A percentile compares a stretch with the other conserved stretches of the same genome.
phyloP scores from a whole-genome alignment of 1,284 basidiomycete species.

The Microbotryum scabiosae region DNA sequence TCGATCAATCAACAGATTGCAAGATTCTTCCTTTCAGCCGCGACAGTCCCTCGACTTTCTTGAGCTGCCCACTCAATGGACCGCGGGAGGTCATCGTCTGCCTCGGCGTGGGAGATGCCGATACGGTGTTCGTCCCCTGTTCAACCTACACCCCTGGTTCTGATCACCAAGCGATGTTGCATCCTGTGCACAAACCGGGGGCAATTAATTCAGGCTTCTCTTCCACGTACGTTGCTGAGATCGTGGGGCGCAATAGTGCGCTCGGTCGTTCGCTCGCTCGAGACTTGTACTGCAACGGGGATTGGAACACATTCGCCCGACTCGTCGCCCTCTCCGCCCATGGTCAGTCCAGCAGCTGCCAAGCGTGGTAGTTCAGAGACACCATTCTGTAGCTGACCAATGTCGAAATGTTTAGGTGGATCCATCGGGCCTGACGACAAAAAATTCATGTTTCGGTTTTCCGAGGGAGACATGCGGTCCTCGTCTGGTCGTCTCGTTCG shows the following conservation, averaged over 20 bases:
- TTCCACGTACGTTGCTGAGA: slow-evolving; percentile 9
- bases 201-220: neutral
- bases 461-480: slow-evolving; percentile 62
- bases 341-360: slow-evolving; percentile 72
- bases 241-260: slow-evolving; percentile 52
- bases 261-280: slow-evolving; percentile 71
- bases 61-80: slow-evolving; percentile 61
- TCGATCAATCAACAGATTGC: slow-evolving; percentile 48
- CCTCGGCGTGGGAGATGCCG: slow-evolving; percentile 11
- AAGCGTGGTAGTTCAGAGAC: slow-evolving; percentile 5
- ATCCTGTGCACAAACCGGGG: neutral
- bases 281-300: slow-evolving; percentile 76
- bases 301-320: slow-evolving; percentile 73
- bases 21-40: slow-evolving; percentile 64
- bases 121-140: slow-evolving; percentile 52
- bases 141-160: slow-evolving; percentile 9
- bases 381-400: neutral
- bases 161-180: slow-evolving; percentile 3
- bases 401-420: too few relatives aligned
- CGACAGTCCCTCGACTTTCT: slow-evolving; percentile 61
- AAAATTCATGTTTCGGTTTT: slow-evolving; percentile 72
- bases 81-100: slow-evolving; percentile 16
- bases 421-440: slow-evolving; percentile 65
- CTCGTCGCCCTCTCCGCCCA: slow-evolving; percentile 74
- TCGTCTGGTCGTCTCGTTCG: slow-evolving; percentile 69